A percentile compares a stretch with the other conserved stretches of the same genome.
phyloP scores from a whole-genome alignment of 2,329 filamentous ascomycete species.

The Penicillium sp. region DNA sequence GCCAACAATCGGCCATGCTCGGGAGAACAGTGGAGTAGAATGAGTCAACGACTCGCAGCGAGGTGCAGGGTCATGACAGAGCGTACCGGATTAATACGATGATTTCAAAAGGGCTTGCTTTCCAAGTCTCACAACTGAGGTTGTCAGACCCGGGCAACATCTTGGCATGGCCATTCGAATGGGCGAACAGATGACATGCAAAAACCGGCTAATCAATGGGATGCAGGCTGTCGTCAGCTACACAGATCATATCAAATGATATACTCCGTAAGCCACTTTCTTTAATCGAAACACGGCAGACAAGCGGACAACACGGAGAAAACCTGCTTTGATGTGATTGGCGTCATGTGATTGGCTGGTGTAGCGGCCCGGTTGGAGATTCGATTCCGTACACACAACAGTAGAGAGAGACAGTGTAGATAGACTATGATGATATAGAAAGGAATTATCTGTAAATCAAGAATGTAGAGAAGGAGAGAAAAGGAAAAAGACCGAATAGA shows the following conservation, averaged over 20 bases:
- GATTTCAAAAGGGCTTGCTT: neutral
- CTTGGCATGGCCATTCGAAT: neutral
- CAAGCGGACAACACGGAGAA: constrained; percentile 1
- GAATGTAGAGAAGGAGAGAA: neutral
- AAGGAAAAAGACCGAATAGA: neutral
- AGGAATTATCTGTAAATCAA: neutral
- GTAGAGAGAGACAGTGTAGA: neutral
- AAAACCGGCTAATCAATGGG: neutral
- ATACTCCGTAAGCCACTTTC: neutral
- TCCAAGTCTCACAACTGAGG: neutral
- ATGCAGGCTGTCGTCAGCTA: neutral
- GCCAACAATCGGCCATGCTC: neutral
- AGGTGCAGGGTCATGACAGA: neutral
- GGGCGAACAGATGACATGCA: neutral
- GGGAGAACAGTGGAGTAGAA: constrained; percentile 1
- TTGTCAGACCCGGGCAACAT: neutral
- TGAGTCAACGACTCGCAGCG: constrained; percentile 1
- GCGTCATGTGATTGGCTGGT: constrained; percentile 18
- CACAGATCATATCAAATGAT: neutral
- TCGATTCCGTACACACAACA: neutral
- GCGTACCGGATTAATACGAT: neutral
- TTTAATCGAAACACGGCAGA: neutral
- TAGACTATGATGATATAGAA: neutral
- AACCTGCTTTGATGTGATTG: constrained; percentile 15
- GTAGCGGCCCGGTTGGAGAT: constrained; percentile 13